Evolutionary conservation across 345 rosid species (phyloP), one percentile per base, ranked within the genome.

Genomic region (Eucalyptus victrix): DNA sequence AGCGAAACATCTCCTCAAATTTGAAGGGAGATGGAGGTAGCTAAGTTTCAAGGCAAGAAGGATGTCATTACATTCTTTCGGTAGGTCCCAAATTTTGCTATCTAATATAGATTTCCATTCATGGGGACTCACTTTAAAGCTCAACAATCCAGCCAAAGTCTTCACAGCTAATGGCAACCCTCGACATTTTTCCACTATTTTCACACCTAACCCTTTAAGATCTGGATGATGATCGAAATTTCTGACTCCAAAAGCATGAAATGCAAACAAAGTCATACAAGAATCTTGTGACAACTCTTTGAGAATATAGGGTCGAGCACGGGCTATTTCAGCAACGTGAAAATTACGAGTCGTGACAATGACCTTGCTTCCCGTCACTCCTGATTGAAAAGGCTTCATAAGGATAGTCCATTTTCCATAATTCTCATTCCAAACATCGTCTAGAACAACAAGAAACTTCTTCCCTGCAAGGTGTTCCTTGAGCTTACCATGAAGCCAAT

Each of bases 91-190:
- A 65, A 65, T n/a, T 65, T 28, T n/a, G 72, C 3, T 65, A 3
- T n/a, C 8, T 37, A 14, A n/a, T 65, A 65, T 7, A 30, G 3
- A 10, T 65, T 65, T 1, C 72, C 37, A 65, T 7, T 30, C 34
- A 15, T 14, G 10, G 19, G 10, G 72, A 65, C 2, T 4, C 0
- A 15, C 6, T 7, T 65, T n/a, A 7, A 0, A 1, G 19, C 72
- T 1, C 2, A 30, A 4, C 0, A 65, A 3, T 10, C 72, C 19
- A 7, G 34, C 37, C 37, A 65, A 30, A 3, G 72, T 30, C 19
- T 30, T 65, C 5, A 7, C 5, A 0, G n/a, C 72, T 65, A 65
- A 28, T 65, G 72, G 72, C 37, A 30, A 65, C 37, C 72, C 37
- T 65, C 7, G 0, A 9, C 72, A 65, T 14, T 65, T 62, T 30